Evolutionary conservation across 2,329 filamentous ascomycete species (phyloP).

Genomic region (Ophiostoma quercus): DNA sequence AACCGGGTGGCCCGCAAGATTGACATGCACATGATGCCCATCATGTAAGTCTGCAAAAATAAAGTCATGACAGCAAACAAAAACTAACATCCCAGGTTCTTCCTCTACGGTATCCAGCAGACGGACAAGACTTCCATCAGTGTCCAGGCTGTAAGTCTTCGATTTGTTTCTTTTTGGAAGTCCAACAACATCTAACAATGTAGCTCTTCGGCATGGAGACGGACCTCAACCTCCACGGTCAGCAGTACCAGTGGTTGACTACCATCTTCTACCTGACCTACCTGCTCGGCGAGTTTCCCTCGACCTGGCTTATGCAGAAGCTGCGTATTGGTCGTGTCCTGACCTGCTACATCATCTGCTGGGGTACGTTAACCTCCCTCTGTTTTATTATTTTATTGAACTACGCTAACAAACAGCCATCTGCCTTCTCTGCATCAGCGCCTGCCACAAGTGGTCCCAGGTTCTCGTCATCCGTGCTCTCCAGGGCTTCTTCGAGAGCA

Average conservation of each 20-base stretch:
- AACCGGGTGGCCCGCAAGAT: neutral
- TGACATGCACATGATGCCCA: neutral
- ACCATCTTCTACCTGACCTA: conserved; percentile 37
- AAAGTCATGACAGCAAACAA: neutral
- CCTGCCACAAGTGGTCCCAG: conserved; percentile 37
- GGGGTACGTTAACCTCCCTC: conserved; percentile 30
- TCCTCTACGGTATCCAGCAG: conserved; percentile 44
- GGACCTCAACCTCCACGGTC: conserved; percentile 30
- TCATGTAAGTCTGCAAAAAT: neutral
- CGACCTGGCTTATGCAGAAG: conserved; percentile 32
- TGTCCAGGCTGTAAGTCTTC: conserved; percentile 36
- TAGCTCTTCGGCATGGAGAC: conserved; percentile 32
- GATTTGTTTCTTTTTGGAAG: neutral
- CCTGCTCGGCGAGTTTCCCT: conserved; percentile 34
- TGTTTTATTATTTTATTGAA: neutral
- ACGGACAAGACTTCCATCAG: conserved; percentile 43
- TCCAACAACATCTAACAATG: neutral
- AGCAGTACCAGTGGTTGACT: conserved; percentile 32
- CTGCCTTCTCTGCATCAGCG: conserved; percentile 35
- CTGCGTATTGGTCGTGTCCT: conserved; percentile 30
- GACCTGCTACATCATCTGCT: conserved; percentile 31
- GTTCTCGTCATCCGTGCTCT: conserved; percentile 36
- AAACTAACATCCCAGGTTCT: neutral
- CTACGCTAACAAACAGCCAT: neutral
- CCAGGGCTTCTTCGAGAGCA: conserved; percentile 38